Base-by-base conservation (phyloP, 2,329 filamentous ascomycete genomes). In the Sporothrix phasma region DNA sequence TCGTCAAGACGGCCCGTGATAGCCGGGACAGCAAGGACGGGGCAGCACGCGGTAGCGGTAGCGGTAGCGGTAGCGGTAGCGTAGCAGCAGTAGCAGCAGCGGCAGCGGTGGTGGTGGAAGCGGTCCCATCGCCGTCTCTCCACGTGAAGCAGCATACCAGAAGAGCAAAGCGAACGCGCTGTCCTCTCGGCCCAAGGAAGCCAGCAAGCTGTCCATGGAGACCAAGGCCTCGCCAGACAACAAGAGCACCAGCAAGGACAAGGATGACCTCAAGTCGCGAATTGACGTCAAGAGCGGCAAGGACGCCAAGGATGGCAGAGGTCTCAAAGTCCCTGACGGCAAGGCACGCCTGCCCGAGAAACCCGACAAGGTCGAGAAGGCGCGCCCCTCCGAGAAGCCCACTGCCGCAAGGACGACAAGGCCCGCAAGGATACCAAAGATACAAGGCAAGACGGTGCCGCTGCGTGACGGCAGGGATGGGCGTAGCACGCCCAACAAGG, bases 171-270 rank as follows among this genome's bases (percentile, higher is more conserved):
- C 64, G 3, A 64, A 61, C 3, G 63, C 63, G 0, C 46, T 68
- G 24, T n/a, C 61, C 4, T 41, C 66, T 0, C 59, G 62, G 26
- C 67, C 66, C 10, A 56, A 49, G 26, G 66, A 68, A 10, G 43
- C 61, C 47, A 68, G 67, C 63, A 68, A 68, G 53, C 64, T 68
- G 37, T 61, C 61, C 17, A 62, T 66, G 29, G 67, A 66, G 60
- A 65, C 63, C 4, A 61, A 41, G 64, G 37, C 64, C 1, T 65
- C 66, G 29, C 64, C 66, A 13, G 67, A 68, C 17, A 13, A 5
- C 24, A 60, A 53, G 17, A 47, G 7, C 15, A n/a, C n/a, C n/a
- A 43, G 19, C 37, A 59, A 59, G 19, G 39, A 34, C 47, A 59
- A 31, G 22, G 39, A 46, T 22, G 34, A 59, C 34, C 45, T 49